Conservation (phyloP, 129 eudicot genomes). For the Flaveria sonorensis region DNA sequence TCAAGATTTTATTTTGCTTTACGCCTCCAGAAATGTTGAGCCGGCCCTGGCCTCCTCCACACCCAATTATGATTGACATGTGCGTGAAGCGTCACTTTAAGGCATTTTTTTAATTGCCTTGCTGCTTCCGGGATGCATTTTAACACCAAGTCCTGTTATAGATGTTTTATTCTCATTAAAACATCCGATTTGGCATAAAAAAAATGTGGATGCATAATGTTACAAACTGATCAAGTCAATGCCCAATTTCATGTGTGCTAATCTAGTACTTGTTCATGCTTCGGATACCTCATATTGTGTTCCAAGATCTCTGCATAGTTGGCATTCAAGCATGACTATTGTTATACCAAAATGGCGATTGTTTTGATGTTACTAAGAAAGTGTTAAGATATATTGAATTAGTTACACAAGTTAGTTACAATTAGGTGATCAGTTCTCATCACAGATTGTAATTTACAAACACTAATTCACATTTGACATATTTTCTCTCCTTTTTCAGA, state of each 20-base stretch:
- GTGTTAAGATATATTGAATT: too few species aligned
- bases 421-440: too few species aligned
- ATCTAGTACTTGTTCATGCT: background rate
- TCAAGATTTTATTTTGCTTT: too few species aligned
- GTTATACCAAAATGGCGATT: background rate
- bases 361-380: too few species aligned
- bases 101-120: background rate
- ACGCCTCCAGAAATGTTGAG: too few species aligned
- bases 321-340: background rate
- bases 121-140: background rate
- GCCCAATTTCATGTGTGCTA: background rate
- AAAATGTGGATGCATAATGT: background rate
- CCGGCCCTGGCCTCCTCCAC: background rate
- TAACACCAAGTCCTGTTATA: background rate
- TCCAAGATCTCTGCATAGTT: background rate
- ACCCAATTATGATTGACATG: background rate
- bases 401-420: too few species aligned
- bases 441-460: too few species aligned
- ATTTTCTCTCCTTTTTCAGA: too few species aligned
- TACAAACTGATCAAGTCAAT: slow-evolving; percentile 15
- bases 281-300: background rate
- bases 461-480: too few species aligned
- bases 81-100: background rate
- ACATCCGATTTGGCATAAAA: slow-evolving; percentile 2
- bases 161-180: background rate